phyloP scores from a whole-genome alignment of 805 yeast genomes.

The Wickerhamomyces ciferrii region DNA sequence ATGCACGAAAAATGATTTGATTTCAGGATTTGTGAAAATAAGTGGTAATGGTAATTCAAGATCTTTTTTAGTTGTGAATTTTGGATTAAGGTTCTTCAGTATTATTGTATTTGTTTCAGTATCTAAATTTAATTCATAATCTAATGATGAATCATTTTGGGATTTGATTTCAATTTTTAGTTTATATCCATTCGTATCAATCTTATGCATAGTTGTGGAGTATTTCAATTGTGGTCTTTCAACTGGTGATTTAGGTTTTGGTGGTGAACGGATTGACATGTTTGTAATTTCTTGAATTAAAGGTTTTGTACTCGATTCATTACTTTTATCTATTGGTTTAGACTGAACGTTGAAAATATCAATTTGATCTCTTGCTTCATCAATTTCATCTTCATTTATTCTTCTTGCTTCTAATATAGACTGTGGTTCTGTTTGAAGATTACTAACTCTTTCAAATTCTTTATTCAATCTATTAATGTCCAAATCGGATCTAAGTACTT shows the following conservation, averaged over 20 bases:
- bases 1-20: conserved; percentile 25
- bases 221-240: conserved; percentile 16
- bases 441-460: conserved; percentile 23
- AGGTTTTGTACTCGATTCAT: conserved; percentile 25
- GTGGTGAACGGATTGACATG: conserved; percentile 15
- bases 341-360: conserved; percentile 10
- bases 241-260: conserved; percentile 1
- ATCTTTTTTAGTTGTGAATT: conserved; percentile 16
- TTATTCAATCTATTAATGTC: conserved; percentile 31
- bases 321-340: neutral
- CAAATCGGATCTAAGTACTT: conserved; percentile 39
- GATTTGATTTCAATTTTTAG: conserved; percentile 32
- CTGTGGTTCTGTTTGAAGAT: conserved; percentile 35
- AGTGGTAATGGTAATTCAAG: conserved; percentile 33
- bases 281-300: conserved; percentile 51
- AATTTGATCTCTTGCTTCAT: conserved; percentile 17
- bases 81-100: conserved; percentile 24
- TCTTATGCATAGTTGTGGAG: conserved; percentile 22
- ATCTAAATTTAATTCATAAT: conserved; percentile 27
- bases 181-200: conserved; percentile 23
- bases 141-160: conserved; percentile 25
- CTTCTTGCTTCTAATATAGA: conserved; percentile 38
- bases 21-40: conserved; percentile 16
- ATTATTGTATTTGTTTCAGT: conserved; percentile 23
- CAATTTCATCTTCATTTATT: conserved; percentile 17